Conservation (phyloP, 225 moss, liverwort and hornwort genomes). For the Physcomitrium patens region DNA sequence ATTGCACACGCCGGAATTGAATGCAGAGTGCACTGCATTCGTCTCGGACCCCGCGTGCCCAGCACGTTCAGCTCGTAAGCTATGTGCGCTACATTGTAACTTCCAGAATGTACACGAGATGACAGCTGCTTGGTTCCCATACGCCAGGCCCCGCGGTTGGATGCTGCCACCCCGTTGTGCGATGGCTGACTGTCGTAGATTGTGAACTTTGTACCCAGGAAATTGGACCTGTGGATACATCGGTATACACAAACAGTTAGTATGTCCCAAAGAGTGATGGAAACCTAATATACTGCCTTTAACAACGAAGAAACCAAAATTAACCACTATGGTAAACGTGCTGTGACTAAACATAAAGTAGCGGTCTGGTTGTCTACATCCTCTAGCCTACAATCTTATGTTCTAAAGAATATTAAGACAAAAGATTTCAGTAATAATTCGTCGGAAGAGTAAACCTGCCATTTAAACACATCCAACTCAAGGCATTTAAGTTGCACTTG, state of each 20-base stretch:
- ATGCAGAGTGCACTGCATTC: slow-evolving; percentile 98
- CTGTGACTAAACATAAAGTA: too few relatives aligned
- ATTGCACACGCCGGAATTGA: slow-evolving; percentile 94
- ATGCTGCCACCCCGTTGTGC: slow-evolving; percentile 68
- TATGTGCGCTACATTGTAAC: slow-evolving; percentile 97
- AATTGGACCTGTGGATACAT: slow-evolving; percentile 75
- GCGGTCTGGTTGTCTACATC: too few relatives aligned
- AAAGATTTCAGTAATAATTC: not conserved
- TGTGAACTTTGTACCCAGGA: slow-evolving; percentile 95
- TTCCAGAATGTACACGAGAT: slow-evolving; percentile 92
- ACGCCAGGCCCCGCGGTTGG: slow-evolving; percentile 68
- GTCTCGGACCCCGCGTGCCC: slow-evolving; percentile 91
- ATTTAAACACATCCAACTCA: too few relatives aligned
- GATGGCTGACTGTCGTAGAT: slow-evolving; percentile 98
- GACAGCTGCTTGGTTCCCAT: slow-evolving; percentile 87
- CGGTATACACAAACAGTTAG: not conserved
- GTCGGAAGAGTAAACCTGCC: too few relatives aligned
- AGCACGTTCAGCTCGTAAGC: slow-evolving; percentile 95
- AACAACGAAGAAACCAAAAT: too few relatives aligned
- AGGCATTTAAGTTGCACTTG: too few relatives aligned
- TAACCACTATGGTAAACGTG: too few relatives aligned
- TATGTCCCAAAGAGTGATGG: not conserved
- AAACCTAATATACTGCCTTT: too few relatives aligned
- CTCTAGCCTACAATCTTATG: too few relatives aligned
- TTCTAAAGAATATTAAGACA: too few relatives aligned